A percentile compares a stretch with the other conserved stretches of the same genome.
Conservation (phyloP, 305 asterid genomes). For the Coffea humblotiana region DNA sequence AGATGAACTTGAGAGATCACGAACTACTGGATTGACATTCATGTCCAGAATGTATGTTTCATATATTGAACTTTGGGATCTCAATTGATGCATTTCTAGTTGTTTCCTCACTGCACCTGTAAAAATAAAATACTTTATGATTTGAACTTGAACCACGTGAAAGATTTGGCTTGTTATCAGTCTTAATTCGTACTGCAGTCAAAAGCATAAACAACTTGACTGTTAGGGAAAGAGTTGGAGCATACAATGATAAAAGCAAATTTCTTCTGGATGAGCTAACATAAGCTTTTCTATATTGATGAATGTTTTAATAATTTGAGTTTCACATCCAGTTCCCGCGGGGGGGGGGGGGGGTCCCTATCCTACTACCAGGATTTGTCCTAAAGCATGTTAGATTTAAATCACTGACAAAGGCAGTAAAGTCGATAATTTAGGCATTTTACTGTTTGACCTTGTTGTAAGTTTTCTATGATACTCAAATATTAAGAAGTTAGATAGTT, state of each 20-base stretch:
- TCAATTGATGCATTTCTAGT: background rate
- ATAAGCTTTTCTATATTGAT: background rate
- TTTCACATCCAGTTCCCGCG: background rate
- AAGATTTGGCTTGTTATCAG: background rate
- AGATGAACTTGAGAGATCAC: background rate
- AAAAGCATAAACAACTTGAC: background rate
- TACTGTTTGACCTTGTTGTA: background rate
- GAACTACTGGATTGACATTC: background rate
- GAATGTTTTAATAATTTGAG: background rate
- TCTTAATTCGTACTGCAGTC: too few species aligned
- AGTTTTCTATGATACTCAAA: background rate
- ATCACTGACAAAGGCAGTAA: too few species aligned
- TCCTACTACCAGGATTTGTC: background rate
- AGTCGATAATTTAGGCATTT: too few species aligned
- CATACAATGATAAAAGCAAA: background rate
- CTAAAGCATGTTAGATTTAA: background rate
- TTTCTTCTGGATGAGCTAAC: background rate
- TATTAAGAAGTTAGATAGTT: background rate
- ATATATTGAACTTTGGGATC: background rate
- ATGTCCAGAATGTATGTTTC: background rate
- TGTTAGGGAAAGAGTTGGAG: background rate
- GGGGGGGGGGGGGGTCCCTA: too few species aligned
- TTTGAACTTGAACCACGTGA: background rate
- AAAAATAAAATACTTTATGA: background rate
- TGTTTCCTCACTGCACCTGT: background rate